phyloP scores from a whole-genome alignment of 1,284 basidiomycete genomes.

The Schizophyllum commune region DNA sequence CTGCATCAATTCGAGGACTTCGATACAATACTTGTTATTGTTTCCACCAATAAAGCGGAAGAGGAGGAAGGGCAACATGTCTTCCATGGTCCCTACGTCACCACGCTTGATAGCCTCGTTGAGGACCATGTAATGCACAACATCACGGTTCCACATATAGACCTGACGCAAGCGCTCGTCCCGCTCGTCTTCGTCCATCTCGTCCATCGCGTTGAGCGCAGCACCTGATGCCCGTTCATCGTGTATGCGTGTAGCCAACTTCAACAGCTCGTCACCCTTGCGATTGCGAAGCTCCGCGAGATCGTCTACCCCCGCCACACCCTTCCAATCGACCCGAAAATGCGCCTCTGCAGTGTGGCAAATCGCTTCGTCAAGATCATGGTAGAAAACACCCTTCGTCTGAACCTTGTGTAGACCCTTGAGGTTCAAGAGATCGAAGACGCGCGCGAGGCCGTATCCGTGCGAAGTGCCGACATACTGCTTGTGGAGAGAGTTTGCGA shows the following conservation, averaged over 20 bases:
- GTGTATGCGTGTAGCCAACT: slow-evolving; percentile 9
- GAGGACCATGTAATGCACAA: slow-evolving; percentile 26
- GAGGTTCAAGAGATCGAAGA: slow-evolving; percentile 18
- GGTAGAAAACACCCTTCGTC: slow-evolving; percentile 23
- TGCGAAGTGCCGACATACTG: slow-evolving; percentile 23
- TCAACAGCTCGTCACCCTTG: slow-evolving; percentile 10
- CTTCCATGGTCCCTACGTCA: slow-evolving; percentile 30
- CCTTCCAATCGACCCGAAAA: slow-evolving; percentile 19
- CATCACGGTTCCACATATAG: slow-evolving; percentile 25
- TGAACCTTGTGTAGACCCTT: slow-evolving; percentile 15
- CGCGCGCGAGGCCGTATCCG: slow-evolving; percentile 18
- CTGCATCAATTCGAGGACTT: slow-evolving; percentile 23
- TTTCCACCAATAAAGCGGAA: slow-evolving; percentile 22
- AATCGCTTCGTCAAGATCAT: slow-evolving; percentile 22
- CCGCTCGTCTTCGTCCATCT: slow-evolving; percentile 4
- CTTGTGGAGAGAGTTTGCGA: slow-evolving; percentile 23
- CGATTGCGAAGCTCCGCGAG: slow-evolving; percentile 10
- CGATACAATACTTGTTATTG: slow-evolving; percentile 19
- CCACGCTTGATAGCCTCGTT: slow-evolving; percentile 25
- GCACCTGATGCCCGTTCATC: slow-evolving; percentile 8
- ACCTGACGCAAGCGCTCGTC: slow-evolving; percentile 19
- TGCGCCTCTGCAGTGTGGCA: slow-evolving; percentile 23
- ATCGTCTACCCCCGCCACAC: background rate
- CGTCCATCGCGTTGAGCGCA: slow-evolving; percentile 8
- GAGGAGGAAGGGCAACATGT: slow-evolving; percentile 20